phyloP scores from a whole-genome alignment of 768 basidiomycete species.

The Kwoniella sp. region DNA sequence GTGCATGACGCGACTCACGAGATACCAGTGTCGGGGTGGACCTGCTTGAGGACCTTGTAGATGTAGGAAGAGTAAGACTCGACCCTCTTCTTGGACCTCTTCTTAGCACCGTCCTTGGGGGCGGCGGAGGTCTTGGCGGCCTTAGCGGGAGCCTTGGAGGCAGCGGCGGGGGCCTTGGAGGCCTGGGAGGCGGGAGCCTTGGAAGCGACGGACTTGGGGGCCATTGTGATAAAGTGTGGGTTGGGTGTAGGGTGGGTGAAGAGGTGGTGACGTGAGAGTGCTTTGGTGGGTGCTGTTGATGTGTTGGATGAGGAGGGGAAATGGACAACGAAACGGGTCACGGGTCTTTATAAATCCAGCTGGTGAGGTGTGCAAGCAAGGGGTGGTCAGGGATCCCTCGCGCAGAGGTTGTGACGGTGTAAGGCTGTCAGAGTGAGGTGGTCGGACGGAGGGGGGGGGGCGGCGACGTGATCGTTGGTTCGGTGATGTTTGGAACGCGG shows the following conservation, averaged over 20 bases:
- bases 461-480: neutral
- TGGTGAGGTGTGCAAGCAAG: neutral
- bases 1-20: constrained; percentile 73
- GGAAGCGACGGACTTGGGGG: constrained; percentile 51
- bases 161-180: constrained; percentile 65
- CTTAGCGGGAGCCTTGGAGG: constrained; percentile 62
- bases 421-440: neutral
- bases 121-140: constrained; percentile 69
- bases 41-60: constrained; percentile 82
- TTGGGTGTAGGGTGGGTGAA: constrained; percentile 12
- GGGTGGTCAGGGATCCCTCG: neutral
- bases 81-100: constrained; percentile 86
- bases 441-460: neutral
- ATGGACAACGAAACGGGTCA: neutral
- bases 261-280: constrained; percentile 14
- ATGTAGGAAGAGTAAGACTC: constrained; percentile 95
- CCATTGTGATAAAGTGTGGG: constrained; percentile 27
- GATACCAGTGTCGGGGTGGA: constrained; percentile 97
- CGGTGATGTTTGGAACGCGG: neutral
- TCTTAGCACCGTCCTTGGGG: constrained; percentile 65
- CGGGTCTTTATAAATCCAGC: constrained; percentile 12
- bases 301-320: constrained; percentile 13
- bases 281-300: no score
- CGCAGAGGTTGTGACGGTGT: neutral
- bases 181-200: constrained; percentile 63